phyloP scores from a whole-genome alignment of 495 filamentous ascomycete species.

The Neurospora sp. region DNA sequence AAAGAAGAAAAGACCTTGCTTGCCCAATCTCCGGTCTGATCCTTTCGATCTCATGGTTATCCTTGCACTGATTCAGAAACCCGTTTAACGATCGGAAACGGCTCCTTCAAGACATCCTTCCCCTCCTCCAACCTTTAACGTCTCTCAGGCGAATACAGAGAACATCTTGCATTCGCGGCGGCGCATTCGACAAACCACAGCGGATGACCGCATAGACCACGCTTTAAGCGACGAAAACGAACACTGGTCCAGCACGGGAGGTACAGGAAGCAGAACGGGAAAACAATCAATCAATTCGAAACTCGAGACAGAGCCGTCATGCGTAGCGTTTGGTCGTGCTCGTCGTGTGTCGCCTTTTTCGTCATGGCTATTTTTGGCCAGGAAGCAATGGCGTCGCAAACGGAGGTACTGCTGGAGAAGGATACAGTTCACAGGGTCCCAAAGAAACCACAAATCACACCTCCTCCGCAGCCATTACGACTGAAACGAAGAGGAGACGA shows the following conservation, averaged over 20 bases:
- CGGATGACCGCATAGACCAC: neutral
- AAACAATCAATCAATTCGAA: neutral
- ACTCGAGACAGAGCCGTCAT: slow-evolving; percentile 14
- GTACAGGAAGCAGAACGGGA: neutral
- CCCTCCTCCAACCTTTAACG: neutral
- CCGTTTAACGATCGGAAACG: neutral
- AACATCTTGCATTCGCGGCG: neutral
- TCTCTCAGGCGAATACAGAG: neutral
- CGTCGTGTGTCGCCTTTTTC: slow-evolving; percentile 16
- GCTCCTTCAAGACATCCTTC: neutral
- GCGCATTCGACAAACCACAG: neutral
- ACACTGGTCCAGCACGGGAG: neutral
- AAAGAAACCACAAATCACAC: slow-evolving; percentile 15
- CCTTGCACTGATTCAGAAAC: neutral
- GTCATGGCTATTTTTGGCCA: slow-evolving; percentile 16
- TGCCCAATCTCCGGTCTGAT: slow-evolving; percentile 4
- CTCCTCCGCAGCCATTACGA: slow-evolving; percentile 15
- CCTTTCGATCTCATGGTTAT: neutral
- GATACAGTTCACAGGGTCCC: slow-evolving; percentile 24
- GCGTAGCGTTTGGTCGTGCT: slow-evolving; percentile 19
- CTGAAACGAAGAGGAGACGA: slow-evolving; percentile 11
- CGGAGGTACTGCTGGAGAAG: slow-evolving; percentile 2
- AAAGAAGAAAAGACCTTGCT: slow-evolving; percentile 10
- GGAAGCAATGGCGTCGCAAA: slow-evolving; percentile 13
- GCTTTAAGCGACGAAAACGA: neutral